A percentile compares a stretch with the other conserved stretches of the same genome.
These are phyloP conservation scores for Sclerotinia sclerotiorum DNA, from an alignment of 2,329 filamentous ascomycete species.

Conservation along the genomic window DNA sequence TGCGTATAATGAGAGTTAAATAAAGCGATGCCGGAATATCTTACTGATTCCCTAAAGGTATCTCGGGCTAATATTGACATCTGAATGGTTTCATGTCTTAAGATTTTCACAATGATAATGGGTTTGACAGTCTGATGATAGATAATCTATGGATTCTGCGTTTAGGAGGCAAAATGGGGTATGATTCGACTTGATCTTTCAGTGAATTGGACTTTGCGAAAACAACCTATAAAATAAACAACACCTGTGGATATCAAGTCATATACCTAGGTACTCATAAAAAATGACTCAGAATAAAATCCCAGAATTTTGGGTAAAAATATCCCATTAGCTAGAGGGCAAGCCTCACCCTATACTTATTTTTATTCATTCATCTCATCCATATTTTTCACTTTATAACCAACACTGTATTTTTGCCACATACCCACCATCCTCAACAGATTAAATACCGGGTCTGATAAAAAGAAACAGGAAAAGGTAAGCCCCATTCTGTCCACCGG, in stretches of 20 bases:
- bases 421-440: not conserved
- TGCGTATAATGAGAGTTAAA: too few relatives aligned
- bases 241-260: too few relatives aligned
- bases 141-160: not conserved
- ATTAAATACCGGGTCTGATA: constrained; percentile 7
- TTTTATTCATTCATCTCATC: not conserved
- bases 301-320: too few relatives aligned
- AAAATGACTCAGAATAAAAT: not conserved
- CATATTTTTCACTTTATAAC: not conserved
- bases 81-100: too few relatives aligned
- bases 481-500: not conserved
- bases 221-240: too few relatives aligned
- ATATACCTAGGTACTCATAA: too few relatives aligned
- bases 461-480: not conserved
- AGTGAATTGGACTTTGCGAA: too few relatives aligned
- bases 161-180: not conserved
- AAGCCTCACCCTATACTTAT: not conserved
- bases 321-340: not conserved
- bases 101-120: not conserved
- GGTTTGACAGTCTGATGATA: too few relatives aligned
- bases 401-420: not conserved
- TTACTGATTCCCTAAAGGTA: too few relatives aligned
- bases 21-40: too few relatives aligned
- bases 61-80: too few relatives aligned
- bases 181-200: not conserved